Base-by-base conservation (phyloP, 2,329 filamentous ascomycete genomes). In the Pseudocercospora cruenta region DNA sequence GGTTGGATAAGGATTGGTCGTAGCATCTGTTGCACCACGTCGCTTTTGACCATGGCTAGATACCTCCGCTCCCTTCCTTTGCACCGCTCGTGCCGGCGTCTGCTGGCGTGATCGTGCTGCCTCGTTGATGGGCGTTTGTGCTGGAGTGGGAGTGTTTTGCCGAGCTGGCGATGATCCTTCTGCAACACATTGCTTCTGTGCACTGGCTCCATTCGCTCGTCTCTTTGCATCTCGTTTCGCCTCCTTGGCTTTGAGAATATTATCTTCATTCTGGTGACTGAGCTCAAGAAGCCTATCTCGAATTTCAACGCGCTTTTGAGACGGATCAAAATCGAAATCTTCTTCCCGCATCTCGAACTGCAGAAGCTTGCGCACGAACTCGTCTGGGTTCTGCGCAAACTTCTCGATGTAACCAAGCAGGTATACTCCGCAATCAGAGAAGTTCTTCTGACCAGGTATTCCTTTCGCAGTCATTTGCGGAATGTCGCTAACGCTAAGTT, bases 361-460 rank as follows among this genome's bases (percentile, higher is more conserved):
- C 4, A 97, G 81, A 19, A 96, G 80, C 67, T 86, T 89, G 21
- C 80, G 80, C 16, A 91, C 83, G 70, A 96, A 95, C 0, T 76
- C 78, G 68, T 92, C 87, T 0, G 94, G 94, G 66, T 92, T 81
- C 60, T 87, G 84, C 16, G 96, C 84, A 69, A 99, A 97, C 69
- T 91, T 88, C 70, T 93, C 87, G 61, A 96, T 84, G 74, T 98
- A 99, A 2, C 90, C 91, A 3, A 97, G 82, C 2, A 98, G 82
- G 72, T 91, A 99, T 0, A 97, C 82, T 8, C 95, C 95, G 74
- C 95, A 99, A 76, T 99, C 95, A 67, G 87, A 94, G 71, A 86
- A 91, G 75, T 99, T 98, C 58, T 87, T 80, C 77, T 99, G 95
- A 67, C 86, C 81, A 0, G 95, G 94, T 14, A 97, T 90, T 7